Evolutionary conservation across 1,284 basidiomycete genomes (phyloP), one percentile per base, ranked within the genome.

Genomic region (Schizophyllum amplum): DNA sequence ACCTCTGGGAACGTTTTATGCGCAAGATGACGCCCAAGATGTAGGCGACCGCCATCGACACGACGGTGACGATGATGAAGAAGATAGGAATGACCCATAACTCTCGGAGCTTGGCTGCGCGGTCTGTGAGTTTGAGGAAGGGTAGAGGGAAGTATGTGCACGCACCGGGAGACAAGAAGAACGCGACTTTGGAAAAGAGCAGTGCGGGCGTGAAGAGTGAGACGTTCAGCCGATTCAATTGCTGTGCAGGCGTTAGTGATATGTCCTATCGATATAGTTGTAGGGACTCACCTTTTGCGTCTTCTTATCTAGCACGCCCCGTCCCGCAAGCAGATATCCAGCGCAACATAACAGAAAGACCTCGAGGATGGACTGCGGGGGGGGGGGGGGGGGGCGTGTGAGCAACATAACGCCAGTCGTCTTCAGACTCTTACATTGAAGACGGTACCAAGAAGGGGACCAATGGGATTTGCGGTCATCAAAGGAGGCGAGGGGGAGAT

Each of bases 111-210:
- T 95, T 94, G 47, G 81, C 86, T 78, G 72, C 65, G 47, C 67
- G 4, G 52, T 33, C 20, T 54, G 48, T 61, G 2, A 58, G 56
- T 13, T 17, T 27, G 5, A 7, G 1, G 24, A 49, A 13, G 51
- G 49, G 11, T 1, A 22, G 15, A 33, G 27, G 42, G 20, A 51
- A 21, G 48, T 49, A 48, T 4, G 57, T 5, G 48, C 20, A 52
- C 56, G 50, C 7, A 55, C 86, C 81, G 67, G 87, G 87, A 0
- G 85, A 82, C 23, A 89, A 71, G 69, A 84, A 87, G 70, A 91
- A 90, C 0, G 93, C 89, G 22, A 96, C 94, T 75, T 97, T 98
- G 42, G 91, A 93, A 72, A 97, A 97, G 24, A 97, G 78, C 20
- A 98, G 82, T 0, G 90, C 89, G 0, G 94, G 94, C 0, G 94